Conservation (phyloP, 2,329 filamentous ascomycete genomes). For the Penicillium oxalicum region DNA sequence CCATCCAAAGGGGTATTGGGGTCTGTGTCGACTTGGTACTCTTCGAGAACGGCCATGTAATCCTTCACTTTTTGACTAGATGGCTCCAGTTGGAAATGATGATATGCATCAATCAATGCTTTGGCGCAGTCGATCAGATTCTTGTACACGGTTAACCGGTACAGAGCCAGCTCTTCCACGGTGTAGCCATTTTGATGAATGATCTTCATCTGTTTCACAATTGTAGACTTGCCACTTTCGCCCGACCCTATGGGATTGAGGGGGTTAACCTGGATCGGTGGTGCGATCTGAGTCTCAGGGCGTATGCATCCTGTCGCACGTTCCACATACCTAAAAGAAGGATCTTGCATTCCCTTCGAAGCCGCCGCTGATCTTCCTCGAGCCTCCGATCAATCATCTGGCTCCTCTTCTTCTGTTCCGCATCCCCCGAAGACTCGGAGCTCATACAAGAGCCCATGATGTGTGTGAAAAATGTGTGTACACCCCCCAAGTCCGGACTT, state of each 20-base stretch:
- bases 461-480: not conserved
- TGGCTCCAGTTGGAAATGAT: constrained; percentile 81
- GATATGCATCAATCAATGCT: constrained; percentile 83
- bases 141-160: constrained; percentile 95
- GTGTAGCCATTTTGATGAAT: constrained; percentile 98
- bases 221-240: constrained; percentile 97
- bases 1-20: constrained; percentile 78
- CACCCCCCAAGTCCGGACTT: not conserved
- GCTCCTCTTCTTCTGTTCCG: constrained; percentile 90
- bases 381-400: constrained; percentile 90
- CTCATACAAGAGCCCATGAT: constrained; percentile 92
- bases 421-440: constrained; percentile 69
- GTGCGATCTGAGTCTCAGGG: too few species aligned
- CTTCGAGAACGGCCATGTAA: constrained; percentile 71
- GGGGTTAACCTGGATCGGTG: too few species aligned
- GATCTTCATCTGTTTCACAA: constrained; percentile 99
- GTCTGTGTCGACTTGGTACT: constrained; percentile 86
- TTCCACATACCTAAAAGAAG: constrained; percentile 67
- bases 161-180: constrained; percentile 85
- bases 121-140: constrained; percentile 97
- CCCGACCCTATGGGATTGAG: constrained; percentile 64
- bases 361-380: constrained; percentile 86
- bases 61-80: constrained; percentile 64
- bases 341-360: constrained; percentile 98
- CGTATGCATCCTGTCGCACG: too few species aligned